These are phyloP conservation scores for Calonectria crousiana DNA, from an alignment of 2,329 filamentous ascomycete genomes.

Conservation along the genomic window DNA sequence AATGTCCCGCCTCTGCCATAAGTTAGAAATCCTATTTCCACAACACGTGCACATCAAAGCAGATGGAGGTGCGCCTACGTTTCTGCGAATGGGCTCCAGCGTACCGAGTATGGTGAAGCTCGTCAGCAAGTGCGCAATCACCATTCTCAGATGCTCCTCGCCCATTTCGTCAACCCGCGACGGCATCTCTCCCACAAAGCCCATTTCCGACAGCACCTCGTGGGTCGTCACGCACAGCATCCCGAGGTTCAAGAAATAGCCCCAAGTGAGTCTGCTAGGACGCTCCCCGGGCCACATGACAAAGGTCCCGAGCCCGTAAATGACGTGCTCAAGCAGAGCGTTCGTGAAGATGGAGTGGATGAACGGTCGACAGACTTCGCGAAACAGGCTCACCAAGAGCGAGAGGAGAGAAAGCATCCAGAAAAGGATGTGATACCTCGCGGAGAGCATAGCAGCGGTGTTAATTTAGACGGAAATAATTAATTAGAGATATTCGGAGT, in stretches of 20 bases:
- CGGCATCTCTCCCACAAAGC: conserved; percentile 17
- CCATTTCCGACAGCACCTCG: conserved; percentile 12
- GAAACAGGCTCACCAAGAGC: conserved; percentile 9
- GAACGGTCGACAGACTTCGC: conserved; percentile 5
- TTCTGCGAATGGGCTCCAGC: conserved; percentile 36
- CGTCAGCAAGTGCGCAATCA: conserved; percentile 29
- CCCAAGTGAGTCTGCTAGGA: background rate
- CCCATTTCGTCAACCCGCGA: background rate
- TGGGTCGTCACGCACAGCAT: conserved; percentile 15
- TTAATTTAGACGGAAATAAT: background rate
- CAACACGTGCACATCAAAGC: background rate
- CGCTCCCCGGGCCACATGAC: background rate
- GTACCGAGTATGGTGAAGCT: conserved; percentile 38
- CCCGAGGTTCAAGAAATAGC: conserved; percentile 6
- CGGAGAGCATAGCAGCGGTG: conserved; percentile 32
- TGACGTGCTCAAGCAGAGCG: background rate
- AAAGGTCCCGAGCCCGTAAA: background rate
- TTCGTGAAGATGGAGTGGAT: background rate
- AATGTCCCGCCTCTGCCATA: conserved; percentile 34
- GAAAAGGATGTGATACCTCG: conserved; percentile 30
- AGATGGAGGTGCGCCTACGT: conserved; percentile 27
- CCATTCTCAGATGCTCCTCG: background rate
- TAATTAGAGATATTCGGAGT: background rate
- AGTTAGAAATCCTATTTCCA: background rate
- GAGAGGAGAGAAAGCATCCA: conserved; percentile 35